A percentile compares a stretch with the other conserved stretches of the same genome.
Evolutionary conservation across 306 rosid genomes (phyloP).

Genomic region (Spatholobus suberectus): DNA sequence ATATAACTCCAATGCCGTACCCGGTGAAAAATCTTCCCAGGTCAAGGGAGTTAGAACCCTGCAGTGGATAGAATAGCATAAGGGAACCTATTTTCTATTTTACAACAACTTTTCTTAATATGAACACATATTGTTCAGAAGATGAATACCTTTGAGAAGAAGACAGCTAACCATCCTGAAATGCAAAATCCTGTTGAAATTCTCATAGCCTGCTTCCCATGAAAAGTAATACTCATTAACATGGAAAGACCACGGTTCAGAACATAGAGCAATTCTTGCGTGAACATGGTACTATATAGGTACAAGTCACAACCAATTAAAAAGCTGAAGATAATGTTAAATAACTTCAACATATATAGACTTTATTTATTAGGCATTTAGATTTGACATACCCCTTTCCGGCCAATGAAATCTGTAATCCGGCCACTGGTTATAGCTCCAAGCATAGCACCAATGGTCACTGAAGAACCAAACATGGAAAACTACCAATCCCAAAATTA

Average conservation of each 20-base stretch:
- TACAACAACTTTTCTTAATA: background rate
- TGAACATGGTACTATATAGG: background rate
- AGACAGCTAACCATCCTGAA: slow-evolving; percentile 77
- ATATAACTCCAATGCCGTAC: slow-evolving; percentile 84
- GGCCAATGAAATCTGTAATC: slow-evolving; percentile 69
- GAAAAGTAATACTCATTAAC: background rate
- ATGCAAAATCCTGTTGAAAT: slow-evolving; percentile 78
- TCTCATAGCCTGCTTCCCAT: slow-evolving; percentile 71
- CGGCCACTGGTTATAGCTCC: slow-evolving; percentile 78
- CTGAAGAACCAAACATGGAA: slow-evolving; percentile 82
- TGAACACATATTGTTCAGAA: background rate
- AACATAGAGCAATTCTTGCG: background rate
- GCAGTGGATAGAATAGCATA: slow-evolving; percentile 23
- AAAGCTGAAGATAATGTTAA: background rate
- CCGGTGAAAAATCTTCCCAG: slow-evolving; percentile 78
- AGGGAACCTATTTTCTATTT: background rate
- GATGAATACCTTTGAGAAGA: slow-evolving; percentile 63
- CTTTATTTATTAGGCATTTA: background rate
- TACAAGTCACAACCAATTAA: background rate
- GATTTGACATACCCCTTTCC: slow-evolving; percentile 69
- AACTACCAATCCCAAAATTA: slow-evolving; percentile 54
- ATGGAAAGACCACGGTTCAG: background rate
- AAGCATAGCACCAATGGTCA: slow-evolving; percentile 89
- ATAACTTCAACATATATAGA: background rate
- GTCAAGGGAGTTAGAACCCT: slow-evolving; percentile 66